Evolutionary conservation across 1,284 basidiomycete species (phyloP).

Genomic region (Moniliella sp.): DNA sequence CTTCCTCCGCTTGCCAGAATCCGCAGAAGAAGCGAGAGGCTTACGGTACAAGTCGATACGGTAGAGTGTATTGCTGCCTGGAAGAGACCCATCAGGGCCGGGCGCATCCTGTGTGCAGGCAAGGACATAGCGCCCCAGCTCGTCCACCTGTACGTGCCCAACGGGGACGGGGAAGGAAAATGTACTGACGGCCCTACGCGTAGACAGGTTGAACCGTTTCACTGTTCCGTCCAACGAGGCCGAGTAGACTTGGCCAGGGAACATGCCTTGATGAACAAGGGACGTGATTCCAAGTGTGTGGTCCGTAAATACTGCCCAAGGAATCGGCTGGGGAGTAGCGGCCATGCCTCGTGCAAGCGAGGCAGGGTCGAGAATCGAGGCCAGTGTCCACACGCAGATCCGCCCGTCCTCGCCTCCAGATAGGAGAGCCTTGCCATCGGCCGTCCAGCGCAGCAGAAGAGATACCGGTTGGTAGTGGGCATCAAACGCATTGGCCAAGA

Average conservation of each 20-base stretch:
- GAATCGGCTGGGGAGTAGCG: constrained; percentile 39
- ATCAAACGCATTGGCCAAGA: constrained; percentile 65
- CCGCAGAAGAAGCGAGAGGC: too few relatives aligned
- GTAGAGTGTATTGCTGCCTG: background rate
- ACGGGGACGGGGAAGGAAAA: constrained; percentile 57
- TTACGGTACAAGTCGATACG: background rate
- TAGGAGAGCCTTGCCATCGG: constrained; percentile 56
- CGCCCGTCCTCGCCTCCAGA: constrained; percentile 74
- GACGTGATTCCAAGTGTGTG: constrained; percentile 75
- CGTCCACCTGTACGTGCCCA: constrained; percentile 51
- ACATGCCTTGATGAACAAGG: constrained; percentile 55
- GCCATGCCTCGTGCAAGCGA: background rate
- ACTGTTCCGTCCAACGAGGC: constrained; percentile 72
- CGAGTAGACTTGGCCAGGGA: constrained; percentile 55
- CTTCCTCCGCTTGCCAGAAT: too few relatives aligned
- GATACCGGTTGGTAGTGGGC: constrained; percentile 78
- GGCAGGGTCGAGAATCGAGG: constrained; percentile 44
- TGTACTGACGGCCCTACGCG: constrained; percentile 56
- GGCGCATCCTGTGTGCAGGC: constrained; percentile 36
- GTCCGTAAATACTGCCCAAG: constrained; percentile 62
- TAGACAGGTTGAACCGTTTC: constrained; percentile 70
- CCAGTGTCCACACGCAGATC: constrained; percentile 66
- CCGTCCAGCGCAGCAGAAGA: constrained; percentile 58
- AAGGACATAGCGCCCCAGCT: constrained; percentile 66
- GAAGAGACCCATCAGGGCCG: background rate